A percentile compares a stretch with the other conserved stretches of the same genome.
Conservation (phyloP, 768 basidiomycete genomes). For the Suillus subalutaceus region DNA sequence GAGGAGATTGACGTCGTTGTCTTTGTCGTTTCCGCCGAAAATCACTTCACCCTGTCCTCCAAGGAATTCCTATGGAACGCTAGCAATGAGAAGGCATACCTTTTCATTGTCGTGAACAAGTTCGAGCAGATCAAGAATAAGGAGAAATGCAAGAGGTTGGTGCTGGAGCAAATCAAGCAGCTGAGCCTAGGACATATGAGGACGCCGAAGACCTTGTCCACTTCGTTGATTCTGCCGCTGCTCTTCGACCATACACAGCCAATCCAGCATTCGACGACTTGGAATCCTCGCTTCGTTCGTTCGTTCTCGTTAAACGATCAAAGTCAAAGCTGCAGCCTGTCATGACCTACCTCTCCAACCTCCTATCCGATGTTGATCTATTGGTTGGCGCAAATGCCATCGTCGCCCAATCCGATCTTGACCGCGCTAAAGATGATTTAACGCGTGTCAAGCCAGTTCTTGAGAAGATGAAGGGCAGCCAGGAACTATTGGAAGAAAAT, state of each 20-base stretch:
- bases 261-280: constrained; percentile 83
- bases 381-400: constrained; percentile 85
- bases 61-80: constrained; percentile 93
- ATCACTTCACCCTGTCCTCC: constrained; percentile 96
- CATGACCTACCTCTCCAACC: constrained; percentile 85
- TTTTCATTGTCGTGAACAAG: constrained; percentile 99
- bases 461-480: constrained; percentile 80
- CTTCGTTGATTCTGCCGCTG: constrained; percentile 91
- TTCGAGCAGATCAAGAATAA: constrained; percentile 96
- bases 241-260: constrained; percentile 64
- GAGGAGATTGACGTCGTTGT: constrained; percentile 99
- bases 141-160: constrained; percentile 83
- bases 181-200: constrained; percentile 88
- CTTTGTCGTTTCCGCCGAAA: constrained; percentile 97
- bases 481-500: constrained; percentile 75
- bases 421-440: constrained; percentile 72
- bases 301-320: constrained; percentile 94
- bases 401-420: constrained; percentile 79
- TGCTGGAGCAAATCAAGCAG: constrained; percentile 92
- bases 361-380: constrained; percentile 89
- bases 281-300: constrained; percentile 87
- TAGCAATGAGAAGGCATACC: constrained; percentile 94
- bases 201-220: constrained; percentile 94
- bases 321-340: constrained; percentile 96
- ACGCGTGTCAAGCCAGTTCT: constrained; percentile 74